These are phyloP conservation scores for Neurospora tetraspora DNA, from an alignment of 495 filamentous ascomycete species.

Conservation along the genomic window DNA sequence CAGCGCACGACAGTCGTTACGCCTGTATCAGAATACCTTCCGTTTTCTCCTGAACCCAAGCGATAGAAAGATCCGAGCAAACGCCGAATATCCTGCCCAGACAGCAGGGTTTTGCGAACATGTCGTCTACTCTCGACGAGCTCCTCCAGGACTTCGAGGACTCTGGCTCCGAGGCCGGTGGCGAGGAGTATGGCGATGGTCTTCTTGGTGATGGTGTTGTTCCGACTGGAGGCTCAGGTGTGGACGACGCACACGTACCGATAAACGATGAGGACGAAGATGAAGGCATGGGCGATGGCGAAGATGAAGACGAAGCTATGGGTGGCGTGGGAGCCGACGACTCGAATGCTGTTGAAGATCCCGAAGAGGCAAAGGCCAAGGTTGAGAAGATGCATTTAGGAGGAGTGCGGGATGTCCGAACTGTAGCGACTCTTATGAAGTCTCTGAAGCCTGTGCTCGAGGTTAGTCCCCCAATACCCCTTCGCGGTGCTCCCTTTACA, in stretches of 20 bases:
- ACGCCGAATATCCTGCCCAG: not conserved
- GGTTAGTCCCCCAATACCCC: slow-evolving; percentile 43
- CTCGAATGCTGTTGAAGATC: slow-evolving; percentile 46
- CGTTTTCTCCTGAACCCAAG: not conserved
- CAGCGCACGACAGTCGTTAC: not conserved
- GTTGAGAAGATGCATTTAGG: slow-evolving; percentile 72
- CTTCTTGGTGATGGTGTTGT: slow-evolving; percentile 23
- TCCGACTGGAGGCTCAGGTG: not conserved
- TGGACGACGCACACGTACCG: slow-evolving; percentile 30
- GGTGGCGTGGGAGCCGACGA: slow-evolving; percentile 31
- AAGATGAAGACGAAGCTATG: slow-evolving; percentile 47
- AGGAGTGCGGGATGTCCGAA: slow-evolving; percentile 60
- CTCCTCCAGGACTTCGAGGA: slow-evolving; percentile 86
- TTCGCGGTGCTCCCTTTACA: slow-evolving; percentile 5
- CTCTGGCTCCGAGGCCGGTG: slow-evolving; percentile 51
- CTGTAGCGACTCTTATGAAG: slow-evolving; percentile 67
- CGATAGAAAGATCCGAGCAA: not conserved
- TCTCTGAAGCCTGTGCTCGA: slow-evolving; percentile 65
- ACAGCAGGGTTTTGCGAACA: slow-evolving; percentile 22
- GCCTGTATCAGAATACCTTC: not conserved
- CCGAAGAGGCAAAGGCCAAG: slow-evolving; percentile 59
- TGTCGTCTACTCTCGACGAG: slow-evolving; percentile 75
- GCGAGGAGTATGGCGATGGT: slow-evolving; percentile 38
- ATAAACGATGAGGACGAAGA: slow-evolving; percentile 36
- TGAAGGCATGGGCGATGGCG: slow-evolving; percentile 34